Evolutionary conservation across 1,284 basidiomycete species (phyloP), one percentile per base, ranked within the genome.

Genomic region (Ceratobasidium sp.): DNA sequence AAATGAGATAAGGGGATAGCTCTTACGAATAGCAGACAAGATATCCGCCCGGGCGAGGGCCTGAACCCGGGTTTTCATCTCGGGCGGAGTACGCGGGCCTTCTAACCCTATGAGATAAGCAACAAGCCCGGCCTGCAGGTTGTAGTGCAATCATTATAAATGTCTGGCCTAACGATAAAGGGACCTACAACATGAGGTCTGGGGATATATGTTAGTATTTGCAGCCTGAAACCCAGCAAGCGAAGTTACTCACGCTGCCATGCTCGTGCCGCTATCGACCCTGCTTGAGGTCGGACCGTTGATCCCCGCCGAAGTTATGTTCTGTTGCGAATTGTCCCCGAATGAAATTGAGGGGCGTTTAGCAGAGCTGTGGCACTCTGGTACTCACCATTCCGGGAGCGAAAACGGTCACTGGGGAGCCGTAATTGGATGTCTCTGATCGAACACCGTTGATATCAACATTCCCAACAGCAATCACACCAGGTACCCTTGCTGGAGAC

Each of bases 11-110:
- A 36, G 25, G 27, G 33, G 4, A 2, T 25, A 30, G 14, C 21
- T 41, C 59, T 64, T 64, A 64, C 59, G 59, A 33, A 64, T 64
- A 13, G 11, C 14, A 6, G 11, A 21, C 47, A 64, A 42, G 23
- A 64, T 27, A 39, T 49, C 49, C 6, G 33, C 13, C 11, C 49
- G 11, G 3, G 59, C 59, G 27, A 64, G 59, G 33, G 59, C 36
- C 49, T 64, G 59, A 41, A 64, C n/a, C 11, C 59, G 59, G 52
- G 59, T 30, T 64, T 64, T 64, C 59, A 64, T 64, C 59, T 64
- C 49, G 49, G 49, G 21, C 21, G 59, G 47, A 3, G 49, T 42
- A 21, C 59, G 59, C 33, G 30, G 59, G n/a, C 59, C 59, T 53
- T 64, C 59, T 29, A 53, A 25, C 33, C 30, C 47, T 9, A 64